Percentiles rank a stretch among this genome's conserved stretches.
These are phyloP conservation scores for Logfia minima DNA, from an alignment of 129 eudicot genomes.

Conservation along the genomic window DNA sequence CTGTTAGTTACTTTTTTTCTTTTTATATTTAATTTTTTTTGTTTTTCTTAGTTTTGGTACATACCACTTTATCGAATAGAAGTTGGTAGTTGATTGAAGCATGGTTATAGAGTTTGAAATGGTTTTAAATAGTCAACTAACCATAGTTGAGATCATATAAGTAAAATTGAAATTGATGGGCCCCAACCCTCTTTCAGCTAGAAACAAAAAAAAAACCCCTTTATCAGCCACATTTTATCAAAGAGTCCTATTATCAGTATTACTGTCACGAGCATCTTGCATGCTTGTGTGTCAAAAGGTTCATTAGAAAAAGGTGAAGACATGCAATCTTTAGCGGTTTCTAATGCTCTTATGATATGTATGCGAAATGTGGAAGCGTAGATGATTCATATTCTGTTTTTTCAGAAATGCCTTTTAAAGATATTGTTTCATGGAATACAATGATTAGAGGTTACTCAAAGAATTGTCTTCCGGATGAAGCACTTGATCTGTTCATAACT, in stretches of 20 bases:
- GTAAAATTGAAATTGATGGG: no score
- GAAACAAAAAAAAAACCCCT: no score
- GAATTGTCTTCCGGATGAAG: conserved; percentile 53
- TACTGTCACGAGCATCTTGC: conserved; percentile 52
- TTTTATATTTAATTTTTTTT: no score
- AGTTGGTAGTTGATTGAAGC: no score
- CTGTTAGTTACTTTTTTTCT: no score
- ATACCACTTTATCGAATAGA: no score
- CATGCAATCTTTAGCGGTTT: conserved; percentile 48
- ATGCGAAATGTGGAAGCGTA: conserved; percentile 75
- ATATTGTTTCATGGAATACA: conserved; percentile 68
- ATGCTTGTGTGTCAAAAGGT: conserved; percentile 57
- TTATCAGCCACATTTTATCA: no score
- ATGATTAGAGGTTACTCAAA: conserved; percentile 79
- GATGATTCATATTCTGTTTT: conserved; percentile 49
- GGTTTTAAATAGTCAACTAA: no score
- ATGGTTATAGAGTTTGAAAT: no score
- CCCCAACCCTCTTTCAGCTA: no score
- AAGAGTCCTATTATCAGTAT: not conserved
- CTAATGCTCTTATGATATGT: conserved; percentile 77
- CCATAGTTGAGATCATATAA: no score
- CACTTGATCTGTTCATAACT: conserved; percentile 42
- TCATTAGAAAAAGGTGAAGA: conserved; percentile 55
- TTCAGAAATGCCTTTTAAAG: conserved; percentile 34
- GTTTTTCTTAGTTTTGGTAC: no score